Evolutionary conservation across 768 basidiomycete species (phyloP).

Genomic region (Pisolithus sp.): DNA sequence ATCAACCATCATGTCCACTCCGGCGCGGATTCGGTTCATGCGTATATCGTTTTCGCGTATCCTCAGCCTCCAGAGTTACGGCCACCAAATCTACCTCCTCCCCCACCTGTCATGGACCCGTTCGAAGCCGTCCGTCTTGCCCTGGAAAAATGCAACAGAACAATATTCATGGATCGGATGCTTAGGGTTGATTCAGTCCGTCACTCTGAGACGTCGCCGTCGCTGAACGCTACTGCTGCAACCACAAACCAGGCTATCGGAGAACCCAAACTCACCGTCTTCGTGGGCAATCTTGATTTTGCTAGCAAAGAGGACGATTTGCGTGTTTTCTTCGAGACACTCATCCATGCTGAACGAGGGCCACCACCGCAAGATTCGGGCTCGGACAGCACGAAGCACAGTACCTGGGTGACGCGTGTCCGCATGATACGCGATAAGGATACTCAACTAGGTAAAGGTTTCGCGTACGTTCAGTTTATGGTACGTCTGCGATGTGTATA

Average conservation of each 20-base stretch:
- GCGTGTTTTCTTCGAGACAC: constrained; percentile 76
- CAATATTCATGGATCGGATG: constrained; percentile 67
- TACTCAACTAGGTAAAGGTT: constrained; percentile 92
- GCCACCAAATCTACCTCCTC: constrained; percentile 47
- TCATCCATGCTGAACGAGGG: constrained; percentile 68
- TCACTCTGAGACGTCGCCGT: constrained; percentile 21
- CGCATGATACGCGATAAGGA: constrained; percentile 85
- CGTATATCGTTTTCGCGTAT: constrained; percentile 89
- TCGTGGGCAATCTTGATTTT: constrained; percentile 92
- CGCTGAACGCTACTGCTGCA: constrained; percentile 17
- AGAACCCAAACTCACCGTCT: constrained; percentile 79
- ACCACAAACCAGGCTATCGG: constrained; percentile 23
- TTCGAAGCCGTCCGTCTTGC: constrained; percentile 61
- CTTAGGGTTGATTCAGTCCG: constrained; percentile 73
- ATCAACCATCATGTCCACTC: constrained; percentile 90
- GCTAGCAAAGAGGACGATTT: constrained; percentile 87
- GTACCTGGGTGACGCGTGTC: constrained; percentile 75
- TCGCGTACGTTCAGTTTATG: constrained; percentile 84
- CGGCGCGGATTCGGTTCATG: constrained; percentile 68
- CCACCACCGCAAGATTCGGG: constrained; percentile 33
- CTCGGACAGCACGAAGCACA: constrained; percentile 30
- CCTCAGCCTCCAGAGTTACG: constrained; percentile 36
- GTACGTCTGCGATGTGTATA: constrained; percentile 33
- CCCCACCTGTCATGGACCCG: constrained; percentile 49
- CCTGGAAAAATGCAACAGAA: constrained; percentile 59